Evolutionary conservation across 2,329 filamentous ascomycete genomes (phyloP), one percentile per base, ranked within the genome.

Genomic region (Zymoseptoria tritici): DNA sequence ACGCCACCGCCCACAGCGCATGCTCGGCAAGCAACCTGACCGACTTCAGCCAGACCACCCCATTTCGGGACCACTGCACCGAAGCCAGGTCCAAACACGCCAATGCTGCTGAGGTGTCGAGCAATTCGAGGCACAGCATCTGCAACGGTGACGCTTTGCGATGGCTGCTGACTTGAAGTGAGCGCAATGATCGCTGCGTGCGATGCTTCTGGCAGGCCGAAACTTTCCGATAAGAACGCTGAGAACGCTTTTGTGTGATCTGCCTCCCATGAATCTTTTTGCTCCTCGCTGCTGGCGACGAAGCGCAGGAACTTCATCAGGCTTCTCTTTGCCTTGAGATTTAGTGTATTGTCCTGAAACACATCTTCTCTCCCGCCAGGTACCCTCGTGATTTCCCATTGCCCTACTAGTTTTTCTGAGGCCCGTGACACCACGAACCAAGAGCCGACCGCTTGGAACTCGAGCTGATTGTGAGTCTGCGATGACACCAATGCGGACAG

Each of bases 291-390:
- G 67, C 91, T 84, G 61, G 86, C 79, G 57, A 96, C 88, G 71
- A 94, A 93, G 73, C 93, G 92, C 69, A 97, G 81, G 69, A 97
- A 95, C 74, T 95, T 96, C 88, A 97, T 96, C 69, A 97, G 76
- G 9, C 84, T 83, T 57, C 93, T 86, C 77, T 97, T 97, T 5
- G 90, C 85, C 64, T 88, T 88, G 66, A 88, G 82, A 52, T 90
- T 85, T 59, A 97, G 89, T 22, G 81, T 80, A 42, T 84, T 83
- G 72, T 91, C 88, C 54, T 87, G 84, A 73, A 97, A 97, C 52
- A 97, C 85, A 76, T 97, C 93, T 76, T 99, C 93, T 65, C 93
- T 85, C 26, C 89, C 92, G 64, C 89, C 92, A 0, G 94, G 93
- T 55, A 97, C 89, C 59, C 88, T 88, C 21, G 58, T 60, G 20